Evolutionary conservation across 2,329 filamentous ascomycete species (phyloP).

Genomic region (Colletotrichum sp.): DNA sequence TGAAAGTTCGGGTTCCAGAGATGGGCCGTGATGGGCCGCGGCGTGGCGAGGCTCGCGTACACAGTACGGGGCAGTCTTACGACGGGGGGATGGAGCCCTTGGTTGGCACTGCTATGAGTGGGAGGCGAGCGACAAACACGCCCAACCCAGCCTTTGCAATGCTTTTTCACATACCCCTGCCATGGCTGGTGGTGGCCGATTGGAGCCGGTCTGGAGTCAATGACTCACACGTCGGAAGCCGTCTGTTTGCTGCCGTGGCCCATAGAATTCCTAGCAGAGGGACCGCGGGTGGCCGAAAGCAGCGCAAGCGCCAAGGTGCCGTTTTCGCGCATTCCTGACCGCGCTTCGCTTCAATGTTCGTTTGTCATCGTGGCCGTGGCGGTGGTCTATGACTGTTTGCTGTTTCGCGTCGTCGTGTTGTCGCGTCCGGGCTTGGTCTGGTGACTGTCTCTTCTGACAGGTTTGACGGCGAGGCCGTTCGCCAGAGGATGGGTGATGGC

Average conservation of each 20-base stretch:
- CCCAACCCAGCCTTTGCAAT: conserved; percentile 7
- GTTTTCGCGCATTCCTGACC: conserved; percentile 11
- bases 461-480: conserved; percentile 12
- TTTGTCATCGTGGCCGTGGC: neutral
- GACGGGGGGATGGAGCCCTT: neutral
- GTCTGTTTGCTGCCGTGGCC: conserved; percentile 13
- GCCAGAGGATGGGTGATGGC: neutral
- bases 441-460: conserved; percentile 14
- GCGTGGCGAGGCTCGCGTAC: conserved; percentile 21
- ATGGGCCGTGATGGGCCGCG: neutral
- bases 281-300: conserved; percentile 14
- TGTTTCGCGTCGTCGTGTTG: conserved; percentile 10
- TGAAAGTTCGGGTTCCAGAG: conserved; percentile 5
- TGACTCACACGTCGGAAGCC: conserved; percentile 23
- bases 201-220: conserved; percentile 15
- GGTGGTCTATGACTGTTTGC: neutral
- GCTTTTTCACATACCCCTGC: neutral
- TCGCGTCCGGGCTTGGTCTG: conserved; percentile 13
- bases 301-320: conserved; percentile 9
- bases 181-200: conserved; percentile 11
- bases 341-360: neutral
- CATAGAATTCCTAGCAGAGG: conserved; percentile 10
- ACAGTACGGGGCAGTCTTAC: conserved; percentile 2
- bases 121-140: conserved; percentile 1
- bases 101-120: neutral